Percentiles rank a stretch among this genome's conserved stretches.
phyloP scores from a whole-genome alignment of 805 yeast genomes.

The Kregervanrija delftensis region DNA sequence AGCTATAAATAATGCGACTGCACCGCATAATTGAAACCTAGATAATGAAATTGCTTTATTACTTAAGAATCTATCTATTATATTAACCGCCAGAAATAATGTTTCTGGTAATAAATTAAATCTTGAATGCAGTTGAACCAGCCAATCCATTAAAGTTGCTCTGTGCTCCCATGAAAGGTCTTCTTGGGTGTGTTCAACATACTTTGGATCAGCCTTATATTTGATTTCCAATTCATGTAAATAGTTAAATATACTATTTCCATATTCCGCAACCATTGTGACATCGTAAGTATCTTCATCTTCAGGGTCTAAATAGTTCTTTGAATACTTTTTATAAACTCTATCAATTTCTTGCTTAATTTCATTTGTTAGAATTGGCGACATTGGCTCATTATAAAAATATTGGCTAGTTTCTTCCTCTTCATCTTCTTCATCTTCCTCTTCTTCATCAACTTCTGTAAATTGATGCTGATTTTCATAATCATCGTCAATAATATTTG shows the following conservation, averaged over 20 bases:
- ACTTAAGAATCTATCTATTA: slow-evolving; percentile 80
- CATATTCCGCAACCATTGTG: slow-evolving; percentile 92
- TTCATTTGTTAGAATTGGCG: slow-evolving; percentile 45
- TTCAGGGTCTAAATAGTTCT: slow-evolving; percentile 51
- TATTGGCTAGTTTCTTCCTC: slow-evolving; percentile 30
- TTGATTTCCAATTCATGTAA: slow-evolving; percentile 63
- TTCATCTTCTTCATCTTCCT: slow-evolving; percentile 15
- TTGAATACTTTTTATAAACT: slow-evolving; percentile 46
- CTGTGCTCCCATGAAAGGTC: slow-evolving; percentile 73
- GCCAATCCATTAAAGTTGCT: slow-evolving; percentile 81
- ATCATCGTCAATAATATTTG: slow-evolving; percentile 1
- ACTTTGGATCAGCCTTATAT: slow-evolving; percentile 65
- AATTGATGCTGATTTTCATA: not conserved
- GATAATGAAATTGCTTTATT: slow-evolving; percentile 67
- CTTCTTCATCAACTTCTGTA: slow-evolving; percentile 8
- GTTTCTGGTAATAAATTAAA: slow-evolving; percentile 84
- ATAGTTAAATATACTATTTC: slow-evolving; percentile 76
- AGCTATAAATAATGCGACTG: slow-evolving; percentile 79
- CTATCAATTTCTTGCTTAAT: slow-evolving; percentile 44
- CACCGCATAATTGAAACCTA: slow-evolving; percentile 91
- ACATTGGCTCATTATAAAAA: slow-evolving; percentile 40
- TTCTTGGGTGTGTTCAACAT: slow-evolving; percentile 69
- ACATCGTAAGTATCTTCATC: slow-evolving; percentile 84
- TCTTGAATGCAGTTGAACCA: slow-evolving; percentile 77
- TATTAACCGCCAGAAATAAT: slow-evolving; percentile 69